These are phyloP conservation scores for Hippophae rhamnoides DNA, from an alignment of 306 rosid genomes.

Conservation along the genomic window DNA sequence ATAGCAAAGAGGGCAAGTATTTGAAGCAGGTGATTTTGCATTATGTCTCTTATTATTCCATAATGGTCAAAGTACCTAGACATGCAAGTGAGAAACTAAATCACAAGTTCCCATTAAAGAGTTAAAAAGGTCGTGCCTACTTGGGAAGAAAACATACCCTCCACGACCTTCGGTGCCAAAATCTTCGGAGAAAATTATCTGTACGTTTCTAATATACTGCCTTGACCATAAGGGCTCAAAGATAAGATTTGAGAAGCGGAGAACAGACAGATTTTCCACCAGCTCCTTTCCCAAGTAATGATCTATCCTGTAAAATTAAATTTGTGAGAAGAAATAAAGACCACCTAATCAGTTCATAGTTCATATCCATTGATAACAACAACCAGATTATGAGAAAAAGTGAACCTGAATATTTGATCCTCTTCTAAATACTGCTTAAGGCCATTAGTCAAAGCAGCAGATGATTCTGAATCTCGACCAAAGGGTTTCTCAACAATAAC, in stretches of 20 bases:
- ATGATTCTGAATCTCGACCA: conserved; percentile 88
- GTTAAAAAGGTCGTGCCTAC: conserved; percentile 1
- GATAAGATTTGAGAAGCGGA: conserved; percentile 84
- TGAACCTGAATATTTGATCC: conserved; percentile 87
- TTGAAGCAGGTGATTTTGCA: conserved; percentile 95
- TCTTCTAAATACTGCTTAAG: conserved; percentile 71
- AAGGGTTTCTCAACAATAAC: conserved; percentile 96
- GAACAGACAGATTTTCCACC: conserved; percentile 89
- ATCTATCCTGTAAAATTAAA: conserved; percentile 54
- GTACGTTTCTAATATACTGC: conserved; percentile 87
- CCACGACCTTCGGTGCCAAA: conserved; percentile 99
- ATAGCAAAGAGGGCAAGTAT: conserved; percentile 89
- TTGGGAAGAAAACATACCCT: conserved; percentile 46
- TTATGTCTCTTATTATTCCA: conserved; percentile 86
- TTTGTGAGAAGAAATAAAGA: background rate
- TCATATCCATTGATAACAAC: conserved; percentile 3
- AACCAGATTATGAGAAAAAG: conserved; percentile 7
- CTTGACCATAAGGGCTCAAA: conserved; percentile 93
- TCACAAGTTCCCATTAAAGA: conserved; percentile 12
- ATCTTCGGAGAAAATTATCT: conserved; percentile 81
- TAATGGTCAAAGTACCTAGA: conserved; percentile 77
- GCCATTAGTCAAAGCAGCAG: conserved; percentile 77
- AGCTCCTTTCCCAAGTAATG: conserved; percentile 94
- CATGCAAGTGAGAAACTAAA: conserved; percentile 14
- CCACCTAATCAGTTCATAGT: conserved; percentile 9